Base-by-base conservation (phyloP, 768 basidiomycete genomes). In the Pulveroboletus sp. region DNA sequence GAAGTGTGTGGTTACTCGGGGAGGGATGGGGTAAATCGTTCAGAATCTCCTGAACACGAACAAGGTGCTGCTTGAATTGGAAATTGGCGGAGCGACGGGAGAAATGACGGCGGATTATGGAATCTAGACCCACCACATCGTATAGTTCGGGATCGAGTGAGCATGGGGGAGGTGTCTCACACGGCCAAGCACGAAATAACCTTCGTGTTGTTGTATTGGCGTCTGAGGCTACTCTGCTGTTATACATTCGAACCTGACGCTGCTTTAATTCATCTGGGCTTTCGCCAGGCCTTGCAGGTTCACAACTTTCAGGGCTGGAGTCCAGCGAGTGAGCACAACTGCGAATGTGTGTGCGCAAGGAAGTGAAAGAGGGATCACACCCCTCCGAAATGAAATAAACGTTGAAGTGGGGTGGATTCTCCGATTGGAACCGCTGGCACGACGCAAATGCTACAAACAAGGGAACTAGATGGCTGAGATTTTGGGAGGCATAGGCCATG, bases 381-480 rank as follows among this genome's bases (percentile, higher is more conserved):
- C 10, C 16, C 0, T 29, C 17, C 25, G 14, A 13, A 12, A 9
- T 10, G 19, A 11, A 10, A 37, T 37, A 37, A 11, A 13, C 11
- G 13, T 20, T 20, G 3, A 13, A 43, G 14, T 25, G 14, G 11
- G 34, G 62, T 19, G 62, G 62, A 25, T 43, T 1, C 25, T 48
- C 45, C 0, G 9, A 1, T 4, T 36, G 17, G 39, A 60, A 50
- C 4, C 40, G 45, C 21, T 50, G 19, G 14, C 52, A 21, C 5
- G 60, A 34, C 2, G 57, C 53, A 42, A 72, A 69, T 0, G 72
- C 62, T 12, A 74, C 25, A 3, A 73, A 36, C 1, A 61, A 56
- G 0, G 59, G 52, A 6, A 68, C 47, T 14, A 67, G 44, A 4
- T 44, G 32, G 3, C 25, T 55, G 7, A 67, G 29, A 0, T 34